phyloP scores from a whole-genome alignment of 2,329 filamentous ascomycete genomes.

The Botrytis byssoidea region DNA sequence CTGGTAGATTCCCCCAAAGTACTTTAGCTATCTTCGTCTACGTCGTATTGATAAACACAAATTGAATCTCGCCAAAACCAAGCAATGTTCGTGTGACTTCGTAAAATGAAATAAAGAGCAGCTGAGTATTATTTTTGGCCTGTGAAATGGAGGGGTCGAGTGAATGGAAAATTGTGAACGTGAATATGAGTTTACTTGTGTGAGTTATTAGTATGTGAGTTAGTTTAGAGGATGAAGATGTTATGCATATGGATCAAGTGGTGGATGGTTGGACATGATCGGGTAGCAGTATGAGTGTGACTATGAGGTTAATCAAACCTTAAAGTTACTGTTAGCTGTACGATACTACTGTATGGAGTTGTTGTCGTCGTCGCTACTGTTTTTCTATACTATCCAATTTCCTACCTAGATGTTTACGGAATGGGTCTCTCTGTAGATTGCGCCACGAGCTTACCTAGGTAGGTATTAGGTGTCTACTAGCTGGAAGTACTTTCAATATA shows the following conservation, averaged over 20 bases:
- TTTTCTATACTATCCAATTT: background rate
- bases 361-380: background rate
- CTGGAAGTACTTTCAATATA: no score
- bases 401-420: background rate
- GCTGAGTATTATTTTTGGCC: background rate
- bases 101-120: constrained; percentile 4
- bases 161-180: background rate
- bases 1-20: background rate
- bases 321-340: background rate
- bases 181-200: background rate
- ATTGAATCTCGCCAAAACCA: background rate
- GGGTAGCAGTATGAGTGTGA: background rate
- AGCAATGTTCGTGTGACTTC: constrained; percentile 18
- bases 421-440: background rate
- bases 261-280: background rate
- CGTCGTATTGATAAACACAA: background rate
- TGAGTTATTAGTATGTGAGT: background rate
- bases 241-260: background rate
- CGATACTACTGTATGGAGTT: background rate
- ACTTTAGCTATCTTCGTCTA: background rate
- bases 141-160: background rate
- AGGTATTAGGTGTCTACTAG: background rate
- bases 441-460: no score
- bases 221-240: background rate
- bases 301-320: background rate